phyloP scores from a whole-genome alignment of 345 rosid genomes.

The Clausena lansium region DNA sequence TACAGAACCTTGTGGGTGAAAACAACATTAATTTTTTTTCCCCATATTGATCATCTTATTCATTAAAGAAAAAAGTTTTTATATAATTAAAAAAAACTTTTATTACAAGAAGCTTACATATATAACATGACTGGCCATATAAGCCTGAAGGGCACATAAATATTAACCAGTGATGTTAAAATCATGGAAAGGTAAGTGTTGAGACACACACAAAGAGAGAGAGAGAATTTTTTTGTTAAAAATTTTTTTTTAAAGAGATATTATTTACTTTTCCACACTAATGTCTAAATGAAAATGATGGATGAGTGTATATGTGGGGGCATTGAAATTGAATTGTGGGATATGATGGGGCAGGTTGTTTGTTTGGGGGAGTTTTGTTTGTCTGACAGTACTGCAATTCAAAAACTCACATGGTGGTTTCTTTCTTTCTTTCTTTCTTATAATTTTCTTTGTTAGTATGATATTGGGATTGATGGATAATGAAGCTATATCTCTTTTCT shows the following conservation, averaged over 20 bases:
- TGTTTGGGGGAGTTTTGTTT: background rate
- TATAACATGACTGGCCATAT: background rate
- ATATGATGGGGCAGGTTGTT: slow-evolving; percentile 32
- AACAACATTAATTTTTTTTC: slow-evolving; percentile 14
- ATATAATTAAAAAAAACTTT: background rate
- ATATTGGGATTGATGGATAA: slow-evolving; percentile 44
- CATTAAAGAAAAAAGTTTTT: background rate
- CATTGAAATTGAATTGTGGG: slow-evolving; percentile 35
- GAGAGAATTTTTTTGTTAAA: background rate
- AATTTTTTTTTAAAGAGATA: background rate
- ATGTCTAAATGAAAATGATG: slow-evolving; percentile 44
- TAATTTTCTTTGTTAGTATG: slow-evolving; percentile 16
- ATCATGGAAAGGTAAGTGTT: slow-evolving; percentile 23
- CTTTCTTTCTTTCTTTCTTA: background rate
- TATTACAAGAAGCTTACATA: background rate
- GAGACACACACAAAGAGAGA: background rate
- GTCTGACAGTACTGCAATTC: slow-evolving; percentile 15
- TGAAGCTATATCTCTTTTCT: background rate
- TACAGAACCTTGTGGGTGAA: slow-evolving; percentile 26
- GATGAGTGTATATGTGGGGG: slow-evolving; percentile 25
- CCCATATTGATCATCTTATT: background rate
- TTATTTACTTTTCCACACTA: slow-evolving; percentile 6
- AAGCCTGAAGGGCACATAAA: background rate
- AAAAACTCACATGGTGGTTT: background rate
- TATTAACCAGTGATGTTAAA: slow-evolving; percentile 25